Evolutionary conservation across 2,329 filamentous ascomycete species (phyloP).

Genomic region (Hypoxylon sp.): DNA sequence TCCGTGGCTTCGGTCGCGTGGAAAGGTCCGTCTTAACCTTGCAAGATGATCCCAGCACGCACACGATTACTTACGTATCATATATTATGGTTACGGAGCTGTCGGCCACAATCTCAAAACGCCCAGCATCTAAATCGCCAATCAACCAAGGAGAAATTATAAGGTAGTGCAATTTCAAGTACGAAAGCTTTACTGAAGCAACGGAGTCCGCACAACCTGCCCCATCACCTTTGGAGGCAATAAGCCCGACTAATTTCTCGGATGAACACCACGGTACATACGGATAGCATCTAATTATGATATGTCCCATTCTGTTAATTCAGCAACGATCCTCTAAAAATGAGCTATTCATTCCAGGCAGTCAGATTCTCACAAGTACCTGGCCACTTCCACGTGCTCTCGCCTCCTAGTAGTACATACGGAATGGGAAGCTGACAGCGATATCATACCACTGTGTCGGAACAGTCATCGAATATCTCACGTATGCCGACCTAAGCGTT

Average conservation of each 20-base stretch:
- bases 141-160: constrained; percentile 10
- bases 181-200: neutral
- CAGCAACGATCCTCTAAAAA: constrained; percentile 11
- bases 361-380: constrained; percentile 19
- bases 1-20: constrained; percentile 41
- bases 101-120: constrained; percentile 14
- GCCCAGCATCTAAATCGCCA: constrained; percentile 7
- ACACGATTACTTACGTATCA: constrained; percentile 22
- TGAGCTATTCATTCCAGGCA: constrained; percentile 28
- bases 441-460: constrained; percentile 34
- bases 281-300: neutral
- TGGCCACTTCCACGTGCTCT: constrained; percentile 31
- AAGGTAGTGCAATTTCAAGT: constrained; percentile 5
- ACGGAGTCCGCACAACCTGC: constrained; percentile 17
- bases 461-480: constrained; percentile 42
- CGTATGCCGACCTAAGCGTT: constrained; percentile 29
- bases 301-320: constrained; percentile 13
- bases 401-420: constrained; percentile 19
- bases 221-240: neutral
- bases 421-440: constrained; percentile 32
- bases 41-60: constrained; percentile 34
- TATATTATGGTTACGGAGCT: constrained; percentile 18
- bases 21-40: constrained; percentile 36
- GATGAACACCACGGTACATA: constrained; percentile 7
- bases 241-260: constrained; percentile 8